A percentile compares a stretch with the other conserved stretches of the same genome.
Evolutionary conservation across 768 basidiomycete genomes (phyloP).

Genomic region (Astraeus odoratus): DNA sequence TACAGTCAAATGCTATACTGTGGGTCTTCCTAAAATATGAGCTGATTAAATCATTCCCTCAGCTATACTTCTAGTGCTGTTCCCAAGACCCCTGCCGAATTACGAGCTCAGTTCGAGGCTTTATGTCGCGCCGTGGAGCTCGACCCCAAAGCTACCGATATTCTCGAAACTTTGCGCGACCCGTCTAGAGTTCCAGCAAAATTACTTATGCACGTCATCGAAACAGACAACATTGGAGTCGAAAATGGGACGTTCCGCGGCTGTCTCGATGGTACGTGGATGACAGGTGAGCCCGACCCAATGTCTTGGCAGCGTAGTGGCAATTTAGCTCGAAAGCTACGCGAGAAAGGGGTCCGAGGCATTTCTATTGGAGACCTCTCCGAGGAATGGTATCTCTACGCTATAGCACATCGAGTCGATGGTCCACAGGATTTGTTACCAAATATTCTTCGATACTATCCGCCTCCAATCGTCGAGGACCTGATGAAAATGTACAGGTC

Average conservation of each 20-base stretch:
- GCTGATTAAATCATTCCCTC: not conserved
- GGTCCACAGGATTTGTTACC: constrained; percentile 43
- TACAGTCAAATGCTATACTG: constrained; percentile 75
- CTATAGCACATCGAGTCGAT: constrained; percentile 56
- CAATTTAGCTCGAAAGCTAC: constrained; percentile 46
- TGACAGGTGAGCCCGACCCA: constrained; percentile 43
- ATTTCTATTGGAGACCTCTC: constrained; percentile 62
- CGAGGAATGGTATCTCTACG: constrained; percentile 76
- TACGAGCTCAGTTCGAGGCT: constrained; percentile 56
- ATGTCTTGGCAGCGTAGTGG: constrained; percentile 68
- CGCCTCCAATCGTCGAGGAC: constrained; percentile 35
- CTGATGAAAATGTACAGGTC: constrained; percentile 40
- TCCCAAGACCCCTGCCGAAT: constrained; percentile 54
- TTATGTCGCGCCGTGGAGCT: constrained; percentile 51
- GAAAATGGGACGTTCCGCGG: constrained; percentile 64
- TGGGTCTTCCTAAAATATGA: constrained; percentile 24
- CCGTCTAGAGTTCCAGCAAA: constrained; percentile 40
- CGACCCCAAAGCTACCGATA: constrained; percentile 44
- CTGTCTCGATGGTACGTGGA: constrained; percentile 53
- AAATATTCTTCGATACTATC: constrained; percentile 59
- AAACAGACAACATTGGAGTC: constrained; percentile 45
- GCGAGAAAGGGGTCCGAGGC: constrained; percentile 50
- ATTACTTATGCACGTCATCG: constrained; percentile 50
- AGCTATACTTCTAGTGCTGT: constrained; percentile 31
- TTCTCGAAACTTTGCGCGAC: constrained; percentile 47